Conservation (phyloP, 495 filamentous ascomycete genomes). For the Penicillium pancosmium region DNA sequence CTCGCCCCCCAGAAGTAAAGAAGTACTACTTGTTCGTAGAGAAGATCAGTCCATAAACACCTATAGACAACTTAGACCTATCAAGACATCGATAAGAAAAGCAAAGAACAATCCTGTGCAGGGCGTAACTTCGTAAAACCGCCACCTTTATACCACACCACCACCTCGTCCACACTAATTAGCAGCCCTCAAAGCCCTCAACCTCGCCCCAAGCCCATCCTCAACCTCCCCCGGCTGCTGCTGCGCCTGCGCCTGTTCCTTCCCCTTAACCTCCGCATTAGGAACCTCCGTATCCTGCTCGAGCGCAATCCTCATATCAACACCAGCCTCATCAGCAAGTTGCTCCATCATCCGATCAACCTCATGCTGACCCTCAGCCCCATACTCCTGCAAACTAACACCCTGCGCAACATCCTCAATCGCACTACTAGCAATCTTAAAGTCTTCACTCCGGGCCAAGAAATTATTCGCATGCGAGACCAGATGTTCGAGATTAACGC, state of each 20-base stretch:
- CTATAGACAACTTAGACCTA: too few species aligned
- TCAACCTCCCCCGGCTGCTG: slow-evolving; percentile 37
- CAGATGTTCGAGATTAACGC: slow-evolving; percentile 48
- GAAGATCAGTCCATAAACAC: too few species aligned
- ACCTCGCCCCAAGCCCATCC: slow-evolving; percentile 46
- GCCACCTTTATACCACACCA: neutral
- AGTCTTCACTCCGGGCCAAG: slow-evolving; percentile 48
- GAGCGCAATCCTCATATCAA: slow-evolving; percentile 46
- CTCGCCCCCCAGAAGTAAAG: too few species aligned
- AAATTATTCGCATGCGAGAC: slow-evolving; percentile 53
- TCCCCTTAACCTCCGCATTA: slow-evolving; percentile 40
- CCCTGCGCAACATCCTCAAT: slow-evolving; percentile 53
- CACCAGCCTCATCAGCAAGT: slow-evolving; percentile 51
- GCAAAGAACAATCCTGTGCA: too few species aligned
- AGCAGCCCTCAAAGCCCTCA: slow-evolving; percentile 47
- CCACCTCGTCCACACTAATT: slow-evolving; percentile 20
- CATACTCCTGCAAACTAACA: slow-evolving; percentile 50
- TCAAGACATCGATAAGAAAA: too few species aligned
- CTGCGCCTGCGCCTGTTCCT: slow-evolving; percentile 23
- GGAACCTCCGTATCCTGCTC: slow-evolving; percentile 40
- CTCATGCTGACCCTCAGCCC: slow-evolving; percentile 49
- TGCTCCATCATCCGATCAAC: slow-evolving; percentile 53
- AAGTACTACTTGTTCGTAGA: too few species aligned
- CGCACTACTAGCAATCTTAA: slow-evolving; percentile 49
- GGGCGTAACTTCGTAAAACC: neutral